A percentile compares a stretch with the other conserved stretches of the same genome.
Conservation (phyloP, 306 rosid genomes). For the Prunus kanzakura region DNA sequence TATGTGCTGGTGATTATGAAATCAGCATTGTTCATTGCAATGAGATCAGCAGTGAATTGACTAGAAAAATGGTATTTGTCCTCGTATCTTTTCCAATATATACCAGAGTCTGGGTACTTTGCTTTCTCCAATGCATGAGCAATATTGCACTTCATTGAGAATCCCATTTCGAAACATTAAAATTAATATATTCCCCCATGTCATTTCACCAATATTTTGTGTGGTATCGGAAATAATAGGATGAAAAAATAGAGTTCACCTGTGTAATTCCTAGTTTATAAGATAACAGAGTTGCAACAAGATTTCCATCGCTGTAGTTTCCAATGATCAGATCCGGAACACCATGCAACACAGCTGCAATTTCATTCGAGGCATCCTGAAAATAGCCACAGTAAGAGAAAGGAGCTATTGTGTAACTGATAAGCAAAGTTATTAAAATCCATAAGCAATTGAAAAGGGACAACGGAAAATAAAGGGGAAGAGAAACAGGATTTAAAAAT, state of each 20-base stretch:
- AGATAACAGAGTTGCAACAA: constrained; percentile 44
- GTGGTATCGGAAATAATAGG: background rate
- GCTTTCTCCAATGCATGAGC: constrained; percentile 30
- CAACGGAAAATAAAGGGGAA: background rate
- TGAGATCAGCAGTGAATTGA: constrained; percentile 90
- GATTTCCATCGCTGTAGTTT: constrained; percentile 49
- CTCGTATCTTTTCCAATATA: constrained; percentile 75
- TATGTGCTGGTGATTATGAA: constrained; percentile 93
- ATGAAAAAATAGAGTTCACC: background rate
- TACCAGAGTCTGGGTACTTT: constrained; percentile 83
- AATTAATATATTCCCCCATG: background rate
- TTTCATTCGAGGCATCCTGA: constrained; percentile 35
- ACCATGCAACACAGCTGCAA: constrained; percentile 41
- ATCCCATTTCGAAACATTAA: background rate
- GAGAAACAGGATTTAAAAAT: background rate
- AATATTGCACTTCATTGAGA: constrained; percentile 5
- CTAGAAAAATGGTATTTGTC: constrained; percentile 90
- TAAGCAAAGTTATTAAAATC: background rate
- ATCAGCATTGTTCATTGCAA: constrained; percentile 92
- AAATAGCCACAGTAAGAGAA: background rate
- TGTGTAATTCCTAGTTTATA: constrained; percentile 38
- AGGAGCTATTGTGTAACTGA: background rate
- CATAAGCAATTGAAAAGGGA: background rate
- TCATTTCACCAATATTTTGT: background rate
- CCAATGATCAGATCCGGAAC: constrained; percentile 45